Base-by-base conservation (phyloP, 805 yeast genomes). In the Candida ipomoeae region DNA sequence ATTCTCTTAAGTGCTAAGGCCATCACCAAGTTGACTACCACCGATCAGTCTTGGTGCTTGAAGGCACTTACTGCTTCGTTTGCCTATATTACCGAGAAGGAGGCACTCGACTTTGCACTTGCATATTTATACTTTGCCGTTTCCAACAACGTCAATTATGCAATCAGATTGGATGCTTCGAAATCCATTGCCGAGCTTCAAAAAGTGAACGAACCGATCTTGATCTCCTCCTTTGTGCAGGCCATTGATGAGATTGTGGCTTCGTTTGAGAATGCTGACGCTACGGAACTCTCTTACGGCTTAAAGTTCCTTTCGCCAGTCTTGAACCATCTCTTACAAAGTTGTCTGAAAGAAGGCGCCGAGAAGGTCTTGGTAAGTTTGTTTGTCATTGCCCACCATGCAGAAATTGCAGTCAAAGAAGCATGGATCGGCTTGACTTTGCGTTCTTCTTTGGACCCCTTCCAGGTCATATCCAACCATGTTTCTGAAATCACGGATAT, bases 401-500 rank as follows among this genome's bases (percentile, higher is more conserved):
- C 55, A 8, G 47, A 44, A 5, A 54, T 69, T n/a, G 61, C 69
- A 0, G 65, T 54, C 68, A 73, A 62, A 68, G 66, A 78, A 52
- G 84, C 85, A 1, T 92, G 98, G 98, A 85, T 89, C 33, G 87
- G 87, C 0, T 66, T 89, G 39, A 83, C 83, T 35, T 79, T 84
- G 58, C 71, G 79, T 42, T 77, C 86, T 6, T 61, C 67, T 1
- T 50, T 69, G 33, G 95, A 91, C 62, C 61, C 61, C 6, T 50
- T 49, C 7, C 18, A 48, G 13, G 88, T 96, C 2, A 86, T 86
- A 14, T 55, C 58, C 1, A 49, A 61, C 2, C 54, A 65, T 17
- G 61, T 64, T 10, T 57, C 62, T 0, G 46, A 47, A 0, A 61
- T 70, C 13, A 55, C 63, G 6, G 60, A 45, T 61, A 7, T 50